Evolutionary conservation across 805 yeast species (phyloP).

Genomic region (Barnettozyma sp.): DNA sequence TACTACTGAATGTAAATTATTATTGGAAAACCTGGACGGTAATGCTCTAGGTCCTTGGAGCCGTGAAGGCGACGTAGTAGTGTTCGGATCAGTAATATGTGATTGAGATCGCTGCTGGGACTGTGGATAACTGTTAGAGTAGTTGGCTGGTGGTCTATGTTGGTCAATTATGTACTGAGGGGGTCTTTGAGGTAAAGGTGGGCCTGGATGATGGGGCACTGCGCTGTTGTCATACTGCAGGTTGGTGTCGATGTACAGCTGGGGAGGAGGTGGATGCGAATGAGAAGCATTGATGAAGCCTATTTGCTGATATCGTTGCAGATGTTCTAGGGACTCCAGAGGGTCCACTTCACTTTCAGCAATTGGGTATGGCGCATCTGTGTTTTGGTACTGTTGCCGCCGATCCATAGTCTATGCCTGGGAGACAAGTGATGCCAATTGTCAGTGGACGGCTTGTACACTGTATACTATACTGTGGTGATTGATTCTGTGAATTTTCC

Average conservation of each 20-base stretch:
- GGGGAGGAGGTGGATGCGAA: too few species aligned
- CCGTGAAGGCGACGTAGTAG: constrained; percentile 7
- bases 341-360: constrained; percentile 2
- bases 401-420: constrained; percentile 1
- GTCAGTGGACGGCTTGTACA: background rate
- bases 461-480: too few species aligned
- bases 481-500: too few species aligned
- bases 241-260: constrained; percentile 5
- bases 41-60: constrained; percentile 21
- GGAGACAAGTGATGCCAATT: background rate
- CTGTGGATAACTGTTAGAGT: too few species aligned
- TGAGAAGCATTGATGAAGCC: too few species aligned
- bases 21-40: constrained; percentile 12
- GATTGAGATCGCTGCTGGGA: too few species aligned
- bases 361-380: constrained; percentile 6
- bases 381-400: too few species aligned
- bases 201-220: constrained; percentile 9
- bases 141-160: constrained; percentile 9
- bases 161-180: constrained; percentile 20
- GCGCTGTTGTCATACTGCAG: background rate
- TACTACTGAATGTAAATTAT: background rate
- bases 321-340: constrained; percentile 4
- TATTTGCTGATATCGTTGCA: too few species aligned
- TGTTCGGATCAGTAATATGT: too few species aligned
- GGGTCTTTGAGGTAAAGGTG: constrained; percentile 21